phyloP scores from a whole-genome alignment of 2,329 filamentous ascomycete genomes.

The Trichoderma endophyticum region DNA sequence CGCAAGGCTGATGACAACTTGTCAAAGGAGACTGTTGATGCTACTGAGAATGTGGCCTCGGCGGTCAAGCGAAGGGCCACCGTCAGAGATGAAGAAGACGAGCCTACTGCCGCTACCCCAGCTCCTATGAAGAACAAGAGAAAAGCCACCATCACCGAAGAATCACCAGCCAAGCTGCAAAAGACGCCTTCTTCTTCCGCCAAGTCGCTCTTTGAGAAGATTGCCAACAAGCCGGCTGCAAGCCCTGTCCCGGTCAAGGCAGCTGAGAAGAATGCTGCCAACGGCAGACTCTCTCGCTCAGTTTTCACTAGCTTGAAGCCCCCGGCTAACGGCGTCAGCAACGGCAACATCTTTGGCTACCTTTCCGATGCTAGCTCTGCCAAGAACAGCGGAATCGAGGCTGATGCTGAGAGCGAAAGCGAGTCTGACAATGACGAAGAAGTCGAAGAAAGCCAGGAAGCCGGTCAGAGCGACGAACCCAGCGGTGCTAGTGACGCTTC shows the following conservation, averaged over 20 bases:
- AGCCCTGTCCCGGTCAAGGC: constrained; percentile 28
- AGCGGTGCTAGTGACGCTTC: constrained; percentile 42
- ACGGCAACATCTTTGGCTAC: constrained; percentile 55
- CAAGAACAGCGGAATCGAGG: constrained; percentile 51
- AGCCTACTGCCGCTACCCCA: constrained; percentile 29
- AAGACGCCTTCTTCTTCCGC: constrained; percentile 53
- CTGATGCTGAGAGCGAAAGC: constrained; percentile 45
- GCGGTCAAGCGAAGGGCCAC: constrained; percentile 49
- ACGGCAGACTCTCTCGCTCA: constrained; percentile 41
- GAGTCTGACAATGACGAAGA: constrained; percentile 32
- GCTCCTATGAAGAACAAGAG: constrained; percentile 50
- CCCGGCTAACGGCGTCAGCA: constrained; percentile 24
- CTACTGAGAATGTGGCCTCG: constrained; percentile 35
- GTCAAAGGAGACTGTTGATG: constrained; percentile 36
- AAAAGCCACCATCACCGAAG: constrained; percentile 42
- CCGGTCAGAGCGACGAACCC: constrained; percentile 42
- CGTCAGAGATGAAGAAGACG: constrained; percentile 38
- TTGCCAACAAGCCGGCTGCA: constrained; percentile 49
- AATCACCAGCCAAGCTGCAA: constrained; percentile 50
- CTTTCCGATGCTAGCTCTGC: constrained; percentile 55
- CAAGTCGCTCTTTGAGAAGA: constrained; percentile 55
- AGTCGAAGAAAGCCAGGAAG: constrained; percentile 38
- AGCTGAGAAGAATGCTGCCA: constrained; percentile 30
- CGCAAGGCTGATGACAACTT: constrained; percentile 56
- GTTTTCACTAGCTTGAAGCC: constrained; percentile 42